Evolutionary conservation across 208 protist genomes (phyloP), one percentile per base, ranked within the genome.

Genomic region (Trypanosoma theileri): DNA sequence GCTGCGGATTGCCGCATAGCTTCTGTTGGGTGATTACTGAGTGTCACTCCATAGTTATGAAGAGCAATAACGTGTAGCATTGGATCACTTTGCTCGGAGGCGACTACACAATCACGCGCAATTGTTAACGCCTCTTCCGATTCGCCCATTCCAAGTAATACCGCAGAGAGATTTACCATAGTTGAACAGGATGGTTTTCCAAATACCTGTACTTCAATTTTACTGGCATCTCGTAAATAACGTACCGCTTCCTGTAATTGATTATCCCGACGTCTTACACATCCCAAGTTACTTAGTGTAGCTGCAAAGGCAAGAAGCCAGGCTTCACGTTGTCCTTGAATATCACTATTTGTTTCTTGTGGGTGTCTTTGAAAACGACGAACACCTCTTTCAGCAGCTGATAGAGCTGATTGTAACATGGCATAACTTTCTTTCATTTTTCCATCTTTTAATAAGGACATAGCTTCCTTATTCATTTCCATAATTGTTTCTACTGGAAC

Each of bases 211-310:
- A 54, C 57, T 59, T 96, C 88, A n/a, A 88, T 73, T 31, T 82
- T 74, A 1, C 79, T 64, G 0, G 91, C 91, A 4, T 80, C 58
- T 24, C 77, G 45, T 6, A 96, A 70, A 26, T 71, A 81, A 11
- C 50, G 44, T 31, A 91, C 66, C 3, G 91, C 91, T 6, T 77
- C 88, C 2, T 77, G 69, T 6, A 59, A 42, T 22, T 77, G 35
- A 41, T 79, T 77, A 21, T 82, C 75, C 7, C 86, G 83, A n/a
- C 88, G 82, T n/a, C 82, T 81, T 42, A 86, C 75, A 54, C 88
- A 96, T 31, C 91, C 91, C 22, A 93, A 59, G 53, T 96, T 96
- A 73, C 88, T 91, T 14, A 94, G 69, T 22, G 91, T 92, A 26
- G 83, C 64, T 11, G 85, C 83, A 70, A 89, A 82, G 28, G 71